Evolutionary conservation across 2,329 filamentous ascomycete species (phyloP), one percentile per base, ranked within the genome.

Genomic region (Clonostachys rosea): DNA sequence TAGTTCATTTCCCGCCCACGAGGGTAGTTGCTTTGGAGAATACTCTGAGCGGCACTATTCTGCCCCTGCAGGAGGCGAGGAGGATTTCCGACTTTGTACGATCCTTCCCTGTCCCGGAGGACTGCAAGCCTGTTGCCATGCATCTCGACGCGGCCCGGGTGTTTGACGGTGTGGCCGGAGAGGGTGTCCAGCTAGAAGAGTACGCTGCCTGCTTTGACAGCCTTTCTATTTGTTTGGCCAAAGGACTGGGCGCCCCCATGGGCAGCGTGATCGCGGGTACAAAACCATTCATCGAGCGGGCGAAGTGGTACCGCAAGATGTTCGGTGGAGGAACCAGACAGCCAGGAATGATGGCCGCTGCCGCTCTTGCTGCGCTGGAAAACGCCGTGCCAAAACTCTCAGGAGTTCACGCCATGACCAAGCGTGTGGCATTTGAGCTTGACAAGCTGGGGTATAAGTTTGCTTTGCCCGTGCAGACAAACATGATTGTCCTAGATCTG

Each of bases 11-110:
- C 30, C 89, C 86, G 56, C 89, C 89, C 0, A 95, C 89, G 0
- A 79, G 79, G 43, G 77, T 95, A 34, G 86, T 95, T 51, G 81
- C 79, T 46, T 71, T 95, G 42, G 90, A 95, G 61, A 94, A 94
- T 60, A 94, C 90, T 3, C 74, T 94, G 33, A 80, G 79, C 37
- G 90, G 90, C 5, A 81, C 82, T 47, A 74, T 95, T 41, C 83
- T 89, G 72, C 90, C 90, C 0, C 71, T 94, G 2, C 65, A 69
- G 1, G 89, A 94, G 60, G 76, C 81, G 5, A 73, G 71, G 48
- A 72, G 75, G 34, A 95, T 95, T 54, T 75, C 79, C 0, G 69
- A 71, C 2, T 95, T 86, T 74, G 87, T 83, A 0, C 74, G 72
- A 60, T 52, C 73, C 58, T 59, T 56, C 36, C 57, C 54, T 8